A percentile compares a stretch with the other conserved stretches of the same genome.
phyloP scores from a whole-genome alignment of 176 grass and related monocot genomes.

The Cenchrus fungigraminus region DNA sequence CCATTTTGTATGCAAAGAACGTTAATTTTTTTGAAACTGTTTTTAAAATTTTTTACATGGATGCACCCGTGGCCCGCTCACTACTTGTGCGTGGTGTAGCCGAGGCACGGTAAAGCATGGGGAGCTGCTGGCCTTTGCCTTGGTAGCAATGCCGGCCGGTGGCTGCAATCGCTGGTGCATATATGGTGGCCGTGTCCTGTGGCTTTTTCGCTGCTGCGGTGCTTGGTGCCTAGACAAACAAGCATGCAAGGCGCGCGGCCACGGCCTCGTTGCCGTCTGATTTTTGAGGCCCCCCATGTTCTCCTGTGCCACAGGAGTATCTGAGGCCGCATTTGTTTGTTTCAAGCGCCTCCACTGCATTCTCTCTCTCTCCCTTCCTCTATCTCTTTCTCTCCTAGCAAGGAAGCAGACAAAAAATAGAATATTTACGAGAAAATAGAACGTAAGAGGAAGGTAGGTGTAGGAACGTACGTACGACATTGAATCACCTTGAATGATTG shows the following conservation, averaged over 20 bases:
- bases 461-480: background rate
- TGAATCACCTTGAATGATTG: background rate
- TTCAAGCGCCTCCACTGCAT: background rate
- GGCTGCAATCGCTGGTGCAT: background rate
- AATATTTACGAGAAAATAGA: background rate
- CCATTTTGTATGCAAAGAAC: too few relatives aligned
- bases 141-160: background rate
- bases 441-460: background rate
- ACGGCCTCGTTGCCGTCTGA: constrained; percentile 4
- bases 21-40: too few relatives aligned
- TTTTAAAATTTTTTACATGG: background rate
- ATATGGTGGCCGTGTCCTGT: background rate
- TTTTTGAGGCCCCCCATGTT: constrained; percentile 9
- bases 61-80: background rate
- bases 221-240: background rate
- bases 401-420: background rate
- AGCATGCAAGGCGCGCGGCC: background rate
- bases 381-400: background rate
- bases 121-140: background rate
- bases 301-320: constrained; percentile 32
- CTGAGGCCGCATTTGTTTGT: constrained; percentile 29
- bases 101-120: background rate
- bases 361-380: background rate
- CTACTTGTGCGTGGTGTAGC: background rate
- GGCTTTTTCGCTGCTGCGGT: constrained; percentile 4